phyloP scores from a whole-genome alignment of 2,329 filamentous ascomycete genomes.

The Ascochyta rabiei region DNA sequence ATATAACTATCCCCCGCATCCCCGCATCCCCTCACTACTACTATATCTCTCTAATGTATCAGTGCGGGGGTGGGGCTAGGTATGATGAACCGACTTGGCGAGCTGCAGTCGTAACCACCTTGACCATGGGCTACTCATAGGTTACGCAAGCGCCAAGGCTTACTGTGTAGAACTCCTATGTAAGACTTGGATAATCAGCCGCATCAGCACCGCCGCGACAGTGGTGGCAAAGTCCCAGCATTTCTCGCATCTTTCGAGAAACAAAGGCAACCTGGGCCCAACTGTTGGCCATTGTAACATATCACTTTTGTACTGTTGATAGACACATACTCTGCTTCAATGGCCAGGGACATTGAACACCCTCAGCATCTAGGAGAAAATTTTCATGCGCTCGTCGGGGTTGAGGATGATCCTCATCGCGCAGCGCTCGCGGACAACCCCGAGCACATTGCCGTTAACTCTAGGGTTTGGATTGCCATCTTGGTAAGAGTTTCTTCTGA shows the following conservation, averaged over 20 bases:
- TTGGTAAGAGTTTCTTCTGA: not conserved
- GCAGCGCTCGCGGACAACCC: slow-evolving; percentile 1
- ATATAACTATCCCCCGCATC: not conserved
- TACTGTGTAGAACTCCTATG: too few relatives aligned
- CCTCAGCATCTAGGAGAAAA: not conserved
- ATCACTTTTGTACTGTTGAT: too few relatives aligned
- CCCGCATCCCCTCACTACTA: too few relatives aligned
- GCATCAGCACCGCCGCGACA: too few relatives aligned
- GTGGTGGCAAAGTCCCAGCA: too few relatives aligned
- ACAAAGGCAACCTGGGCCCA: too few relatives aligned
- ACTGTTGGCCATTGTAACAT: too few relatives aligned
- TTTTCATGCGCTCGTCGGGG: not conserved
- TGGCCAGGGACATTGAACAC: not conserved
- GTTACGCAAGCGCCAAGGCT: not conserved
- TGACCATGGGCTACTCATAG: not conserved
- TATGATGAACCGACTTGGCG: not conserved
- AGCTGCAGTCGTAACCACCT: too few relatives aligned
- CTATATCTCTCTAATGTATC: not conserved
- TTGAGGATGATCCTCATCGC: slow-evolving; percentile 3
- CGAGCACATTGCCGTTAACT: not conserved
- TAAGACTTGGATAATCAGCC: too few relatives aligned
- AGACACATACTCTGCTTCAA: too few relatives aligned
- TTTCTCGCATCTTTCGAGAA: too few relatives aligned
- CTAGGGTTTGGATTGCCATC: not conserved
- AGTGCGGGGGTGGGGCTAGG: slow-evolving; percentile 1